phyloP scores from a whole-genome alignment of 768 basidiomycete genomes.

The Krasilnikovozyma curviuscula region DNA sequence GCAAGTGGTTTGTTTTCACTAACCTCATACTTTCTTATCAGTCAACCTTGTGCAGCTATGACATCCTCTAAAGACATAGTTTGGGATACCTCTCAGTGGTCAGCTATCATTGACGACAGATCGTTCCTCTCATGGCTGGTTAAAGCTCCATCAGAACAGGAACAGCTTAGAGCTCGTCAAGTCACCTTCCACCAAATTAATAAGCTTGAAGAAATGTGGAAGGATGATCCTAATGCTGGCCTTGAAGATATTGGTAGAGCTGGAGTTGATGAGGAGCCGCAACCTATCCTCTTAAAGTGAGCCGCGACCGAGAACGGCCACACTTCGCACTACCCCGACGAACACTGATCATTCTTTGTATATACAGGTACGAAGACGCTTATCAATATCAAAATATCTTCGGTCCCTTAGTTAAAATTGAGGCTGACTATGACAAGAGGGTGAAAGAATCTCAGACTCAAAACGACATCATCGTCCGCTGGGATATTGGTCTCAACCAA shows the following conservation, averaged over 20 bases:
- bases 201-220: constrained; percentile 91
- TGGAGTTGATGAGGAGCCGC: constrained; percentile 93
- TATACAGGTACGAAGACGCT: constrained; percentile 67
- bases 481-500: constrained; percentile 97
- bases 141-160: constrained; percentile 87
- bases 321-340: background rate
- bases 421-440: constrained; percentile 95
- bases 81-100: constrained; percentile 96
- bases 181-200: constrained; percentile 96
- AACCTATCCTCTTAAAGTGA: constrained; percentile 55
- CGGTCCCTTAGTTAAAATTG: constrained; percentile 96
- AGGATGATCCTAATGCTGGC: constrained; percentile 82
- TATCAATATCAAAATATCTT: constrained; percentile 99
- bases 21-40: constrained; percentile 21
- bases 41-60: constrained; percentile 93
- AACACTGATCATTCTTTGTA: background rate
- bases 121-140: constrained; percentile 99
- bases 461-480: constrained; percentile 82
- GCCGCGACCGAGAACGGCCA: background rate
- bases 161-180: constrained; percentile 87
- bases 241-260: constrained; percentile 94
- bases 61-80: constrained; percentile 80
- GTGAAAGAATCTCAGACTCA: constrained; percentile 98
- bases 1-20: too few species aligned
- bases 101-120: constrained; percentile 92